Evolutionary conservation across 139 green algal genomes (phyloP).

Genomic region (Ettlia oleoabundans): DNA sequence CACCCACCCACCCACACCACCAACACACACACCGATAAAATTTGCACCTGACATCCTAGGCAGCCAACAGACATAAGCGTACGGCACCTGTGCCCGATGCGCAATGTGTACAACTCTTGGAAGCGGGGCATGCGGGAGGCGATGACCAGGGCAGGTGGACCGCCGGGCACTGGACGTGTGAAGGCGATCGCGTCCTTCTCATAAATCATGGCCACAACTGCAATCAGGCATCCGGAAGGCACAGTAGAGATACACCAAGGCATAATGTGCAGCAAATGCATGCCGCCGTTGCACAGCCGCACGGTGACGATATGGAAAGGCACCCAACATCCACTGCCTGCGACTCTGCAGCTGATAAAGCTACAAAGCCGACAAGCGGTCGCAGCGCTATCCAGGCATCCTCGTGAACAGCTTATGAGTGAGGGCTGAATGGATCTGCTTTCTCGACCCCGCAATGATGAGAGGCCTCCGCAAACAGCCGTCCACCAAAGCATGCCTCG

Average conservation of each 20-base stretch:
- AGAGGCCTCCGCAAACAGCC: no score
- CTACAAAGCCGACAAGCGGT: no score
- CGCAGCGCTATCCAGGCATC: no score
- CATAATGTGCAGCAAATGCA: background rate
- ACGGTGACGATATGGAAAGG: background rate
- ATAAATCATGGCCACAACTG: conserved; percentile 46
- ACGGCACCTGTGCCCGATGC: conserved; percentile 41
- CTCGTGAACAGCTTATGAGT: no score
- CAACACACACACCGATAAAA: no score
- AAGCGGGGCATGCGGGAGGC: conserved; percentile 49
- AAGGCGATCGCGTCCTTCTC: conserved; percentile 74
- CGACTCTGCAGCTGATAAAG: no score
- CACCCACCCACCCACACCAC: no score
- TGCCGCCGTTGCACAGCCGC: background rate
- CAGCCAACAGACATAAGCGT: no score
- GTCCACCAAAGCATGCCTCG: background rate
- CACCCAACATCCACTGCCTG: background rate
- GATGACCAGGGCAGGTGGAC: conserved; percentile 31
- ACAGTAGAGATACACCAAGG: background rate
- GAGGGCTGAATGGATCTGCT: no score
- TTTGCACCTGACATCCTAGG: no score
- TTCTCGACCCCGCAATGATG: no score
- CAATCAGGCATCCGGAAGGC: background rate
- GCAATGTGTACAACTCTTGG: conserved; percentile 52
- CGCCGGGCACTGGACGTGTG: conserved; percentile 30